Conservation (phyloP, 2,329 filamentous ascomycete genomes). For the Bipolaris sorokiniana region DNA sequence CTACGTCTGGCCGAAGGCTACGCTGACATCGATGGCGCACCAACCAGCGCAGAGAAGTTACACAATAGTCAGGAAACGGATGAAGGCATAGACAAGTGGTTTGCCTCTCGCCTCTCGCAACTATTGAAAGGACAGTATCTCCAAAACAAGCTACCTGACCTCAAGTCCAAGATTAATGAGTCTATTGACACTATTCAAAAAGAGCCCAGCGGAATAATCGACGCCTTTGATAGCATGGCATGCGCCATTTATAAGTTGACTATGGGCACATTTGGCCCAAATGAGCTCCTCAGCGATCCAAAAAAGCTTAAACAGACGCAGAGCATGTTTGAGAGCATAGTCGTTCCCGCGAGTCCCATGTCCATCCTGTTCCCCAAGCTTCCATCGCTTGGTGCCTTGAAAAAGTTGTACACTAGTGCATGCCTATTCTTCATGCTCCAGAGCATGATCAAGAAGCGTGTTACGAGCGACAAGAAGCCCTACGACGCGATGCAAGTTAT, state of each 20-base stretch:
- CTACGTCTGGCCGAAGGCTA: conserved; percentile 54
- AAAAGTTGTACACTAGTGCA: conserved; percentile 54
- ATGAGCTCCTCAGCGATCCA: conserved; percentile 60
- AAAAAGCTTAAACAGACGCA: conserved; percentile 53
- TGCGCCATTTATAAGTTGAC: conserved; percentile 62
- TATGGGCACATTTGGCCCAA: conserved; percentile 61
- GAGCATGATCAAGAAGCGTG: conserved; percentile 56
- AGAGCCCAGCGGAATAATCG: conserved; percentile 48
- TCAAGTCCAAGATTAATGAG: conserved; percentile 52
- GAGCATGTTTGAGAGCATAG: conserved; percentile 56
- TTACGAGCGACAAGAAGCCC: conserved; percentile 49
- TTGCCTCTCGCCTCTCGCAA: conserved; percentile 27
- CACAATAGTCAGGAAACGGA: conserved; percentile 18
- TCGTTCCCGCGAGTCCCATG: conserved; percentile 51
- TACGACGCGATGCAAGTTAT: conserved; percentile 62
- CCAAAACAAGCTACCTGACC: conserved; percentile 45
- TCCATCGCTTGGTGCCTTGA: conserved; percentile 53
- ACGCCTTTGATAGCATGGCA: conserved; percentile 63
- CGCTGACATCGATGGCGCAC: conserved; percentile 36
- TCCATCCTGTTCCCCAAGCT: conserved; percentile 62
- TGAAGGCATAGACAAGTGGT: conserved; percentile 28
- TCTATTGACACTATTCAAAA: conserved; percentile 49
- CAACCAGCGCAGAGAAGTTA: conserved; percentile 17
- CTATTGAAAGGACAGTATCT: conserved; percentile 39
- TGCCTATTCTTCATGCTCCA: conserved; percentile 59